phyloP scores from a whole-genome alignment of 2,329 filamentous ascomycete species.

The Plenodomus tracheiphilus region DNA sequence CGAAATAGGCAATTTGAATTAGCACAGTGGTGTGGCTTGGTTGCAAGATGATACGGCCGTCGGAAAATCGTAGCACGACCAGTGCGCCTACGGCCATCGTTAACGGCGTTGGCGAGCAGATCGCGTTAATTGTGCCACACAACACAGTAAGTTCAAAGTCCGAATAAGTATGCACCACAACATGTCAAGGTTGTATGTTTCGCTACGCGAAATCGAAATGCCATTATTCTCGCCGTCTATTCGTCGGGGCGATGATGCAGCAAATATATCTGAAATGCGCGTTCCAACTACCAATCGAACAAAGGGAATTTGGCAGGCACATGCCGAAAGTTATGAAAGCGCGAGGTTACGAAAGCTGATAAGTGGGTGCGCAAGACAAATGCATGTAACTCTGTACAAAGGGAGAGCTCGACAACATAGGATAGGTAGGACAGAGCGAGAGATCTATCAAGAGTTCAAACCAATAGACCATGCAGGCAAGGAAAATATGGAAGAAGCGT shows the following conservation, averaged over 20 bases:
- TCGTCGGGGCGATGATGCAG: too few relatives aligned
- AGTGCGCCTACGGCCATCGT: neutral
- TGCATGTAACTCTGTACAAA: too few relatives aligned
- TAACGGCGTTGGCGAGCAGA: neutral
- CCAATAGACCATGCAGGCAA: neutral
- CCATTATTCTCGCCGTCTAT: too few relatives aligned
- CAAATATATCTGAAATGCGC: too few relatives aligned
- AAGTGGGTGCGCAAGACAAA: too few relatives aligned
- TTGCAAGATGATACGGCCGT: neutral
- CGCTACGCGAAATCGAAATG: too few relatives aligned
- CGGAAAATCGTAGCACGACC: neutral
- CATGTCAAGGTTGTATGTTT: neutral
- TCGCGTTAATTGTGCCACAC: neutral
- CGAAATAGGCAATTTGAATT: neutral
- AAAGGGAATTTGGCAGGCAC: too few relatives aligned
- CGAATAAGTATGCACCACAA: neutral
- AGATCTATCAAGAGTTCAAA: neutral
- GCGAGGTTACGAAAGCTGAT: too few relatives aligned
- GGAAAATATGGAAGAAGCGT: conserved; percentile 4
- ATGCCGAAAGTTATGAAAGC: too few relatives aligned
- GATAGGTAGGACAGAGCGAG: neutral
- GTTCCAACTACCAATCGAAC: too few relatives aligned
- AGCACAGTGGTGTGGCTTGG: neutral
- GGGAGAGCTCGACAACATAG: too few relatives aligned
- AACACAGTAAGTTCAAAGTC: neutral